Evolutionary conservation across 2,329 filamentous ascomycete genomes (phyloP), one percentile per base, ranked within the genome.

Genomic region (Arthrobotrys pseudoclavata): DNA sequence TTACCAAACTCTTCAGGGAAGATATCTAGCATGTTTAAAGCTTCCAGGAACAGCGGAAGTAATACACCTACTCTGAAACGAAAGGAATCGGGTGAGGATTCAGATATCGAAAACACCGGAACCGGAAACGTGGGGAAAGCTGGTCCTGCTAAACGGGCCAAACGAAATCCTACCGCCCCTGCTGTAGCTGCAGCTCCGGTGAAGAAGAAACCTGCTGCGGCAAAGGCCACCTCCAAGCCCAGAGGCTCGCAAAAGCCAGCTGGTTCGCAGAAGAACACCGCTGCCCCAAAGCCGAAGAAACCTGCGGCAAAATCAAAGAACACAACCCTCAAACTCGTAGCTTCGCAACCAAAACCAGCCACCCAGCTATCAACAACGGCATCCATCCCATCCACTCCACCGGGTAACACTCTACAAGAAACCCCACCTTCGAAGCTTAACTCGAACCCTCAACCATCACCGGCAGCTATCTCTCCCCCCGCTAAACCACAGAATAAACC

Each of bases 1-100:
- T 22, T 77, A 4, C 74, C 74, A n/a, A 68, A 45, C n/a, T 62
- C 66, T 22, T 70, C 74, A 10, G 50, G 45, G 15, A 77, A 70
- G 31, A 29, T 77, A 12, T 71, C 74, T 4, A 15, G 5, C 5
- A 37, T 63, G n/a, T 67, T 77, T 18, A 77, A 77, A 42, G 70
- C 34, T 50, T 47, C 61, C 12, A 77, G 71, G 37, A 48, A 20
- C 12, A 55, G 42, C 4, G 40, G 31, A 12, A 42, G 15, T 10
- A 31, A 12, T 9, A 37, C 61, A 18, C 45, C 29, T 29, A 15
- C 61, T 18, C 45, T 71, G n/a, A 77, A 77, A 47, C 67, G 74
- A 48, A 77, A 77, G 29, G 31, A 31, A 20, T 12, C 31, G 1
- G 1, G 7, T 5, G 61, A 62, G 3, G 45, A 42, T 31, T 18